Conservation (phyloP, 208 protist genomes). For the Trypanosoma vivax region DNA sequence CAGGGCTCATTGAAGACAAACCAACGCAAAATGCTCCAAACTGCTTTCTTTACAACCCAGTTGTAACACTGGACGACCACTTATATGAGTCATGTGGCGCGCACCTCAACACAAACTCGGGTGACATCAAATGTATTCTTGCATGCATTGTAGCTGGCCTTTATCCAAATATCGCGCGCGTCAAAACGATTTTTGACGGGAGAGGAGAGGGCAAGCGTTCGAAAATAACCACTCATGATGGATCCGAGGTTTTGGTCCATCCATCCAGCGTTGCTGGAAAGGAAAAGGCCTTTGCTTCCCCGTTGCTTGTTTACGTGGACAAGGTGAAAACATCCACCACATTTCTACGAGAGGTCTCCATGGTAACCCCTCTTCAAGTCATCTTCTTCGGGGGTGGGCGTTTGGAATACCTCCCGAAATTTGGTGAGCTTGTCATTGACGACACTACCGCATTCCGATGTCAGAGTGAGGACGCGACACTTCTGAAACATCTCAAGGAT, state of each 20-base stretch:
- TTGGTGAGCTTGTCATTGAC: constrained; percentile 79
- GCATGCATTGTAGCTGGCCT: constrained; percentile 91
- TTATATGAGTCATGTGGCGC: constrained; percentile 81
- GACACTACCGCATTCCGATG: constrained; percentile 73
- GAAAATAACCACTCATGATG: constrained; percentile 57
- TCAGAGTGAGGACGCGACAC: constrained; percentile 64
- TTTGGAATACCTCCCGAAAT: constrained; percentile 73
- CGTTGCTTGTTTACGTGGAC: constrained; percentile 91
- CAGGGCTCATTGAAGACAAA: constrained; percentile 77
- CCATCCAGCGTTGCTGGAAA: constrained; percentile 85
- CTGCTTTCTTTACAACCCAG: constrained; percentile 59
- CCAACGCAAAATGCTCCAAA: constrained; percentile 11
- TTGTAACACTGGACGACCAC: constrained; percentile 57
- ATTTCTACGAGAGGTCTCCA: constrained; percentile 88
- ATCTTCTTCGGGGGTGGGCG: constrained; percentile 89
- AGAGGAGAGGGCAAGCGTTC: constrained; percentile 17
- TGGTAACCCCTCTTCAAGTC: constrained; percentile 87
- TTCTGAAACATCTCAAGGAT: constrained; percentile 78
- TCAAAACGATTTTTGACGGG: constrained; percentile 22
- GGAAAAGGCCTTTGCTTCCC: constrained; percentile 56
- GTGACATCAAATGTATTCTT: constrained; percentile 78
- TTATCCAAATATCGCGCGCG: constrained; percentile 91
- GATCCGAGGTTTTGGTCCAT: constrained; percentile 81
- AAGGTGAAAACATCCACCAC: constrained; percentile 91
- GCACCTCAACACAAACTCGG: constrained; percentile 80